A percentile compares a stretch with the other conserved stretches of the same genome.
Conservation (phyloP, 257 asterid species). For the Petrea volubilis region DNA sequence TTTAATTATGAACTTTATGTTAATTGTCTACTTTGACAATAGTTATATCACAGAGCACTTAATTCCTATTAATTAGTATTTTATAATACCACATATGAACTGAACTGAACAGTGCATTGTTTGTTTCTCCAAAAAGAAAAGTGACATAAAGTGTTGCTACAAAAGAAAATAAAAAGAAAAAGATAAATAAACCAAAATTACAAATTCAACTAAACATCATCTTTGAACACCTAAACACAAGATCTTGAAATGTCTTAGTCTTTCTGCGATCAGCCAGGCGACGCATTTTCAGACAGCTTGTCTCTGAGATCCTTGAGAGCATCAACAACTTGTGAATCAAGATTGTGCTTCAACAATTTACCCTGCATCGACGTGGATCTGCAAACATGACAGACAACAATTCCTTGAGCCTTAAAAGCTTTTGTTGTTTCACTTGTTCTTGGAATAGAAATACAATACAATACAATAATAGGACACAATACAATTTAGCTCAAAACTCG, state of each 20-base stretch:
- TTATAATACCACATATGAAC: too few species aligned
- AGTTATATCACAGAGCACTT: too few species aligned
- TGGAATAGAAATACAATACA: too few species aligned
- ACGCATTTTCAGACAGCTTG: conserved; percentile 55
- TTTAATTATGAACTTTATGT: too few species aligned
- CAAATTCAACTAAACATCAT: neutral
- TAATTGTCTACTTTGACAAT: too few species aligned
- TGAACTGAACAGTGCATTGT: neutral
- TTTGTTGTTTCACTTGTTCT: too few species aligned
- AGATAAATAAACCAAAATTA: neutral
- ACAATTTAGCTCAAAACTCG: neutral
- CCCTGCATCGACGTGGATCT: conserved; percentile 95
- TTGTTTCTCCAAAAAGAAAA: neutral
- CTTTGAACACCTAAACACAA: neutral
- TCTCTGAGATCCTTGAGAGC: conserved; percentile 94
- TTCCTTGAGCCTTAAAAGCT: too few species aligned
- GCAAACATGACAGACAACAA: conserved; percentile 12
- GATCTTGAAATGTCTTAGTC: neutral
- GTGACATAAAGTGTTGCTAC: neutral
- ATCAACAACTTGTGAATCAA: conserved; percentile 77
- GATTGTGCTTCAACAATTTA: conserved; percentile 89
- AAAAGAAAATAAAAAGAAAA: too few species aligned
- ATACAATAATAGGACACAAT: neutral
- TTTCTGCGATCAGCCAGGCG: conserved; percentile 16
- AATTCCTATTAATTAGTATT: too few species aligned